phyloP scores from a whole-genome alignment of 83 land plant genomes.

The Thuja plicata region DNA sequence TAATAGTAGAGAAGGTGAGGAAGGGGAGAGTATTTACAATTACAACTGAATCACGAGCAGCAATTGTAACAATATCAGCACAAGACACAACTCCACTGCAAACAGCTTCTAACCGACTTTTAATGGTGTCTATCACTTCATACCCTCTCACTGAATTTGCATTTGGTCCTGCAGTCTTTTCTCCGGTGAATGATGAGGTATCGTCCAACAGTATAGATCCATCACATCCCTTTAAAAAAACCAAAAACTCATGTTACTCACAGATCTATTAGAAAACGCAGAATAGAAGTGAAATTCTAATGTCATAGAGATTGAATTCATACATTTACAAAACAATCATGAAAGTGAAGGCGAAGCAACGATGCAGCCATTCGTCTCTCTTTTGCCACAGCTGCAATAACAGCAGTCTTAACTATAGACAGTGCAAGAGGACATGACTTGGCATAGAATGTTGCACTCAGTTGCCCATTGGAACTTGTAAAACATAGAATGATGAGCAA shows the following conservation, averaged over 20 bases:
- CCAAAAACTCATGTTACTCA: neutral
- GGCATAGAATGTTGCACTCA: slow-evolving; percentile 57
- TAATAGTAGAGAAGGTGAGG: no score
- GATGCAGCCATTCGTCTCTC: slow-evolving; percentile 75
- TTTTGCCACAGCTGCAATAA: slow-evolving; percentile 28
- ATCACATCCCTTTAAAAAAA: slow-evolving; percentile 42
- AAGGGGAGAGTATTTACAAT: neutral
- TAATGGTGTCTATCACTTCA: slow-evolving; percentile 44
- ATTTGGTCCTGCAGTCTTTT: slow-evolving; percentile 45
- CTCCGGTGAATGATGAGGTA: slow-evolving; percentile 36
- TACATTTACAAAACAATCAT: slow-evolving; percentile 85
- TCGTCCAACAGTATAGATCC: slow-evolving; percentile 51
- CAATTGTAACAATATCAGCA: slow-evolving; percentile 47
- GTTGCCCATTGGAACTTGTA: slow-evolving; percentile 21
- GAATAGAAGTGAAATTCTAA: neutral
- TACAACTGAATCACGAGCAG: slow-evolving; percentile 39
- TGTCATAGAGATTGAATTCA: neutral
- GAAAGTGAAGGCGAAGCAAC: slow-evolving; percentile 67
- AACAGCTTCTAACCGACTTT: slow-evolving; percentile 21
- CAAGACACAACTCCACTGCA: slow-evolving; percentile 44
- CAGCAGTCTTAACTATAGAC: slow-evolving; percentile 32
- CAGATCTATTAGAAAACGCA: no score
- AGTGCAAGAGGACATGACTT: slow-evolving; percentile 45
- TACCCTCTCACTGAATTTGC: slow-evolving; percentile 33
- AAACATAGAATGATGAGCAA: neutral